Evolutionary conservation across 495 filamentous ascomycete genomes (phyloP), one percentile per base, ranked within the genome.

Genomic region (Aspergillus panamensis): DNA sequence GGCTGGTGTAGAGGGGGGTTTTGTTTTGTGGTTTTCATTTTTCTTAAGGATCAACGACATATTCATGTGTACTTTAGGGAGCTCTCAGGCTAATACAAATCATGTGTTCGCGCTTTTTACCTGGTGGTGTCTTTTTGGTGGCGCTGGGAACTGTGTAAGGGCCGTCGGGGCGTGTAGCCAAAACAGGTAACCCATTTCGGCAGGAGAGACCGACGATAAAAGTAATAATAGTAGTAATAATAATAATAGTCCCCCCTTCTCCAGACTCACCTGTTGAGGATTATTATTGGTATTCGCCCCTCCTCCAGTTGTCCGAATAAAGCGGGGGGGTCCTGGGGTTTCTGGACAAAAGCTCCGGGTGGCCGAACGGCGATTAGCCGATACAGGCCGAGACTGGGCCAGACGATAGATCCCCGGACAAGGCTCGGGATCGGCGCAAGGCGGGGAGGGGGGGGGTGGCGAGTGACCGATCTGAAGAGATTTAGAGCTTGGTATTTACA

Each of bases 321-420:
- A 14, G 40, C 9, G 51, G 47, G 37, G 37, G 35, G 29, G 25
- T 8, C 0, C 32, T 40, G 30, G 30, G 50, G 32, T 25, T n/a
- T 33, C 19, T 31, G 19, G 12, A 53, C 8, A 49, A 53, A 52
- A 61, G 58, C 66, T 77, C 74, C 74, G 69, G 73, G 67, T 64
- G 67, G 66, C 74, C 74, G 74, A 74, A 30, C 42, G 16, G 14
- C 47, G 25, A 58, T 39, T 74, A 72, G 53, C 73, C 71, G 73
- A 77, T 65, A 74, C 68, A 64, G 56, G 53, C 64, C 66, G 64
- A 64, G 61, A 63, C 65, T 51, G 61, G 54, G 32, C 43, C 56
- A 57, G 61, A 57, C 5, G n/a, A n/a, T n/a, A n/a, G n/a, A n/a
- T n/a, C n/a, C 59, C 57, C 59, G 61, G 64, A 39, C n/a, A 9